Base-by-base conservation (phyloP, 2,329 filamentous ascomycete species). In the Tolypocladium tropicale region DNA sequence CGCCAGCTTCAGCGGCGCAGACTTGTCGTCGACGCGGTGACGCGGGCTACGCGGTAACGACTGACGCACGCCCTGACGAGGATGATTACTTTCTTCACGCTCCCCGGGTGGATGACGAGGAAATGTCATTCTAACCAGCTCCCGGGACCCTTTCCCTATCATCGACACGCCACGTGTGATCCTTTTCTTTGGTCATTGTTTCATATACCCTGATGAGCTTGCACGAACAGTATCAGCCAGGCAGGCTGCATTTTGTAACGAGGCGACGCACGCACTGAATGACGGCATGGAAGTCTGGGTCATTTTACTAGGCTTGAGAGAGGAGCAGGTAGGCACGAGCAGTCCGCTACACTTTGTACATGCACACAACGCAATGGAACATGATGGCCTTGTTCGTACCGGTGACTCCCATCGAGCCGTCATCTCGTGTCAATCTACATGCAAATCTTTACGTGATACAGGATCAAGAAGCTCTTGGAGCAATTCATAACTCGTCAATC, bases 1-100 rank as follows among this genome's bases (percentile, higher is more conserved):
- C 54, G 59, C 62, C 54, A 70, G 66, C 52, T 59, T 64, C 52
- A 61, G 62, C 14, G 66, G 63, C 37, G 59, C 67, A 48, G 63
- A 65, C 55, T 63, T 21, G 60, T 64, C 67, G 16, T 59, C 59
- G 41, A 50, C 58, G 23, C 60, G 59, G 52, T 62, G 52, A 59
- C 25, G 28, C 28, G 32, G 18, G 46, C 46, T 30, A 7, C 4
- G 28, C 28, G 12, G 46, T 3, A 30, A 49, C 10, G 46, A n/a
- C 7, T 14, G 1, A 25, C n/a, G 41, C 10, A 16, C 41, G 3
- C 37, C 2, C 37, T 39, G 18, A 11, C 37, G 18, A 21, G 4
- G 11, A 16, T 2, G 10, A 39, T n/a, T n/a, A n/a, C n/a, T n/a
- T n/a, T n/a, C n/a, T n/a, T n/a, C n/a, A n/a, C n/a, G n/a, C n/a